phyloP scores from a whole-genome alignment of 331 rosid genomes.

The Spiraea crenata region DNA sequence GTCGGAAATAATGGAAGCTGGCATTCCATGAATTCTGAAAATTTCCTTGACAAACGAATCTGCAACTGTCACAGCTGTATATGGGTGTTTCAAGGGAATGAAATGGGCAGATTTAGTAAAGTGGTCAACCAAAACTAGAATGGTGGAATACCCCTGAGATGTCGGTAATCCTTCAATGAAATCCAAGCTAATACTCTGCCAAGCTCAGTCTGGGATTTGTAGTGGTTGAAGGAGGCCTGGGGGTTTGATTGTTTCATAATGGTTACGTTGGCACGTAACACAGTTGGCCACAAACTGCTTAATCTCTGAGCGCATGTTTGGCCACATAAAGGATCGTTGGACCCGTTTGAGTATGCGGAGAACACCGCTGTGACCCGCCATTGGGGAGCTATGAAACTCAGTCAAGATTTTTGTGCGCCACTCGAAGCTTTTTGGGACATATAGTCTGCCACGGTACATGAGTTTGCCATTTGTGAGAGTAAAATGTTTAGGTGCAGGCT shows the following conservation, averaged over 20 bases:
- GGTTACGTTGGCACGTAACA: background rate
- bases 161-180: background rate
- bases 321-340: background rate
- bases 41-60: background rate
- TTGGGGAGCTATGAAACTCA: background rate
- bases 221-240: background rate
- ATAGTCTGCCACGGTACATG: background rate
- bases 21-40: background rate
- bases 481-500: background rate
- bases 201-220: background rate
- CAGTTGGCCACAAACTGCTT: background rate
- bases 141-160: background rate
- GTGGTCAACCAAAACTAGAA: background rate
- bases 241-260: background rate
- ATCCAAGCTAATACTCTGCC: background rate
- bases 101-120: background rate
- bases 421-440: rapidly evolving
- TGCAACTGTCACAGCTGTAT: background rate
- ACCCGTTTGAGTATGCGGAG: background rate
- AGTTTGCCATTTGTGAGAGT: too few relatives aligned
- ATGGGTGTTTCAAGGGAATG: background rate
- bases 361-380: background rate
- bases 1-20: background rate
- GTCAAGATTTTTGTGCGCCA: background rate
- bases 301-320: background rate